Percentiles rank a stretch among this genome's conserved stretches.
Evolutionary conservation across 1,284 basidiomycete genomes (phyloP).

Genomic region (Sphagnurus paluster): DNA sequence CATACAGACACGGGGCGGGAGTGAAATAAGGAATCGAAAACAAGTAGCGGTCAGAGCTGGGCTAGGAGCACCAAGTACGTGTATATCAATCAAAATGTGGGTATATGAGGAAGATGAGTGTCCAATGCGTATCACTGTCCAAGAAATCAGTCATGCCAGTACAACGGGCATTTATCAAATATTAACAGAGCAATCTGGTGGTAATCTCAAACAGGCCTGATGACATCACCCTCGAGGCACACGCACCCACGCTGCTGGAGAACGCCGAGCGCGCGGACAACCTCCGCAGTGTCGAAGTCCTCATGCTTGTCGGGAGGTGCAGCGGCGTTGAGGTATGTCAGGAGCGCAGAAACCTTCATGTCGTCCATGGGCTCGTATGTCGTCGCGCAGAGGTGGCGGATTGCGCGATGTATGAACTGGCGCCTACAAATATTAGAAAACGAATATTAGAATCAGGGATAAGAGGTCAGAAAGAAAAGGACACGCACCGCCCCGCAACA

Average conservation of each 20-base stretch:
- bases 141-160: too few relatives aligned
- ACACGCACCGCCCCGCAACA: slow-evolving; percentile 53
- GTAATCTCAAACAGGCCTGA: too few relatives aligned
- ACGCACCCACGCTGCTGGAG: slow-evolving; percentile 55
- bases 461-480: not conserved
- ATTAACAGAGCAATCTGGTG: too few relatives aligned
- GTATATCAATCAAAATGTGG: too few relatives aligned
- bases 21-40: too few relatives aligned
- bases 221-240: slow-evolving; percentile 58
- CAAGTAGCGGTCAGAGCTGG: too few relatives aligned
- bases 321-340: slow-evolving; percentile 71
- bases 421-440: slow-evolving; percentile 40
- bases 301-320: slow-evolving; percentile 76
- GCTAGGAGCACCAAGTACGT: too few relatives aligned
- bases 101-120: too few relatives aligned
- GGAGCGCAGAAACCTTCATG: slow-evolving; percentile 61
- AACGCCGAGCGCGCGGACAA: slow-evolving; percentile 54
- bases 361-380: slow-evolving; percentile 66
- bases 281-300: slow-evolving; percentile 75
- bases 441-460: not conserved
- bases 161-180: too few relatives aligned
- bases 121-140: too few relatives aligned
- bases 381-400: slow-evolving; percentile 60
- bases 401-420: slow-evolving; percentile 57
- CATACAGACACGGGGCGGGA: too few relatives aligned